Evolutionary conservation across 768 basidiomycete genomes (phyloP), one percentile per base, ranked within the genome.

Genomic region (Kwoniella europaea): DNA sequence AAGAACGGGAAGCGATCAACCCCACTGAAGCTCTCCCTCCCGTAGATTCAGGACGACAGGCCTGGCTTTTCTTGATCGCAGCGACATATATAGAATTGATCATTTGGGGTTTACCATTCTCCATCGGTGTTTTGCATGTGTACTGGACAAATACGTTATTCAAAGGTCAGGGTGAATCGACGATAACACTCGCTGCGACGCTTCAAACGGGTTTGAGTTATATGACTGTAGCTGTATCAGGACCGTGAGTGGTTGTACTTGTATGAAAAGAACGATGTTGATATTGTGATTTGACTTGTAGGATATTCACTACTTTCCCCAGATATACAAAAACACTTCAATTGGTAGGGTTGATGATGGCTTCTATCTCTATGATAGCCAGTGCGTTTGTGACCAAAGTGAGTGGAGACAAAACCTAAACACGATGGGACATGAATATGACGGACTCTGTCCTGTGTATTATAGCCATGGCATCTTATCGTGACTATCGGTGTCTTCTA

Each of bases 391-490:
- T 69, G 4, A 81, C 77, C 13, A 62, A 76, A 65, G 77, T 76
- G 44, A 22, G 75, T 57, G 27, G 4, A n/a, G n/a, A n/a, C n/a
- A n/a, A n/a, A n/a, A n/a, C n/a, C n/a, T n/a, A n/a, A n/a, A n/a
- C n/a, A n/a, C n/a, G n/a, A n/a, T n/a, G n/a, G n/a, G n/a, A n/a
- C n/a, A n/a, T n/a, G n/a, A n/a, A n/a, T n/a, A n/a, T n/a, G n/a
- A n/a, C n/a, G n/a, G n/a, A n/a, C n/a, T n/a, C n/a, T n/a, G n/a
- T n/a, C n/a, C n/a, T n/a, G n/a, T 53, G 10, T 18, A 52, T 16
- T 65, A 52, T 63, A 81, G 76, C 78, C 80, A 22, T 82, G 80
- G 80, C 80, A 82, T 54, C 71, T 82, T 3, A 65, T 82, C 35
- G 55, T 82, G 7, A 79, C 78, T 4, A 60, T 82, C 13, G 78